Conservation (phyloP, 2,329 filamentous ascomycete species). For the Hysterium pulicare region DNA sequence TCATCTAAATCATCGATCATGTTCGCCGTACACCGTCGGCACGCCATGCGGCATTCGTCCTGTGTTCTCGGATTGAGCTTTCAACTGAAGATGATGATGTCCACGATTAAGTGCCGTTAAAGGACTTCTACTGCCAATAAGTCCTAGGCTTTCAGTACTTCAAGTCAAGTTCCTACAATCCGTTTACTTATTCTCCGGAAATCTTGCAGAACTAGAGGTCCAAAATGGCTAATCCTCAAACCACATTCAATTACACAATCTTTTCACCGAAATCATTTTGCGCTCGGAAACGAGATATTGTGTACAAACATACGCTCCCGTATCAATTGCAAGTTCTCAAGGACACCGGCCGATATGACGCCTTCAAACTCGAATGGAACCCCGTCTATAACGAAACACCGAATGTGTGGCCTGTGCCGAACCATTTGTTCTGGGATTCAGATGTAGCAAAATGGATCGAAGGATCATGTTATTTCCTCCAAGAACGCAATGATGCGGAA, state of each 20-base stretch:
- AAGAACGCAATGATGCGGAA: conserved; percentile 41
- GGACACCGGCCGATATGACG: conserved; percentile 38
- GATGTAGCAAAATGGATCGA: conserved; percentile 62
- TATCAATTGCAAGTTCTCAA: conserved; percentile 50
- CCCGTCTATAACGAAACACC: conserved; percentile 51
- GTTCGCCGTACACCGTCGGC: no score
- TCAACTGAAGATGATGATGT: no score
- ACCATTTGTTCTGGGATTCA: conserved; percentile 60
- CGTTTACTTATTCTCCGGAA: no score
- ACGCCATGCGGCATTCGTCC: no score
- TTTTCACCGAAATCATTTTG: conserved; percentile 34
- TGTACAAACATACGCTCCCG: conserved; percentile 45
- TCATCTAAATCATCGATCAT: no score
- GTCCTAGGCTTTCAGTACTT: no score
- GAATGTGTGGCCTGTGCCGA: conserved; percentile 54
- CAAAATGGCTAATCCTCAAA: conserved; percentile 37
- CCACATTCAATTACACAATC: conserved; percentile 34
- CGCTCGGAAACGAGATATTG: conserved; percentile 38
- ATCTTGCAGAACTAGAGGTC: no score
- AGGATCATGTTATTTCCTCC: conserved; percentile 57
- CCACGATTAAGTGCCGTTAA: no score
- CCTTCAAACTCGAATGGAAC: conserved; percentile 58
- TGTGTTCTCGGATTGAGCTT: no score
- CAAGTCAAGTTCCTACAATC: no score
- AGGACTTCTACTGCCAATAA: no score